A percentile compares a stretch with the other conserved stretches of the same genome.
These are phyloP conservation scores for Tuber brumale DNA, from an alignment of 495 filamentous ascomycete species.

Conservation along the genomic window DNA sequence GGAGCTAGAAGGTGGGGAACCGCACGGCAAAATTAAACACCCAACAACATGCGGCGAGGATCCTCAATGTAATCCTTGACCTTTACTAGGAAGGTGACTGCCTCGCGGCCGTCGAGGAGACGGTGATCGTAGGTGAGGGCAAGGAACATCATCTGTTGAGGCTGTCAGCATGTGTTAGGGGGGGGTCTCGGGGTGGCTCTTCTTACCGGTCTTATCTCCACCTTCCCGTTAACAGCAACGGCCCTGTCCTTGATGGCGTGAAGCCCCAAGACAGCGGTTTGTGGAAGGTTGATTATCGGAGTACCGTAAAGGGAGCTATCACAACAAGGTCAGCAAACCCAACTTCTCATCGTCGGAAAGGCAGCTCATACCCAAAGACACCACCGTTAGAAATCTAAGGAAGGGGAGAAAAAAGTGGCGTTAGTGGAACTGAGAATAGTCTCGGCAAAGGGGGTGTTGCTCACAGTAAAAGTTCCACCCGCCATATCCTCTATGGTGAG, in stretches of 20 bases:
- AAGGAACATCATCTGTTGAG: conserved; percentile 85
- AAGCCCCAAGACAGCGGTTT: conserved; percentile 92
- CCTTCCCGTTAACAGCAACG: conserved; percentile 80
- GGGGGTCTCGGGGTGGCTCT: not conserved
- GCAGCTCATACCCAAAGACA: conserved; percentile 48
- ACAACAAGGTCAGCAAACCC: not conserved
- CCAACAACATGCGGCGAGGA: conserved; percentile 81
- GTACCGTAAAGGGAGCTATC: conserved; percentile 82
- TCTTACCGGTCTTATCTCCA: conserved; percentile 78
- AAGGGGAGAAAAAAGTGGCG: not conserved
- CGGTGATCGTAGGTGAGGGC: conserved; percentile 97
- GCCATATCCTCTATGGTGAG: conserved; percentile 99
- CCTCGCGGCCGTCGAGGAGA: conserved; percentile 89
- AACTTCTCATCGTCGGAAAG: not conserved
- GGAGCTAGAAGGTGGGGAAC: conserved; percentile 16
- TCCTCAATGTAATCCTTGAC: conserved; percentile 99
- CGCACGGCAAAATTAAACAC: conserved; percentile 24
- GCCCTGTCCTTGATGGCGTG: conserved; percentile 96
- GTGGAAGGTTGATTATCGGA: conserved; percentile 97
- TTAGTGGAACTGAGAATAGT: not conserved
- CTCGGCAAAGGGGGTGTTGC: not conserved
- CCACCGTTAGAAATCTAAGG: conserved; percentile 75
- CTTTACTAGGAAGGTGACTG: conserved; percentile 95
- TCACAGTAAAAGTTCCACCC: conserved; percentile 80
- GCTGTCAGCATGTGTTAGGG: conserved; percentile 9